Base-by-base conservation (phyloP, 163 green algal genomes). In the Prototheca wickerhamii region DNA sequence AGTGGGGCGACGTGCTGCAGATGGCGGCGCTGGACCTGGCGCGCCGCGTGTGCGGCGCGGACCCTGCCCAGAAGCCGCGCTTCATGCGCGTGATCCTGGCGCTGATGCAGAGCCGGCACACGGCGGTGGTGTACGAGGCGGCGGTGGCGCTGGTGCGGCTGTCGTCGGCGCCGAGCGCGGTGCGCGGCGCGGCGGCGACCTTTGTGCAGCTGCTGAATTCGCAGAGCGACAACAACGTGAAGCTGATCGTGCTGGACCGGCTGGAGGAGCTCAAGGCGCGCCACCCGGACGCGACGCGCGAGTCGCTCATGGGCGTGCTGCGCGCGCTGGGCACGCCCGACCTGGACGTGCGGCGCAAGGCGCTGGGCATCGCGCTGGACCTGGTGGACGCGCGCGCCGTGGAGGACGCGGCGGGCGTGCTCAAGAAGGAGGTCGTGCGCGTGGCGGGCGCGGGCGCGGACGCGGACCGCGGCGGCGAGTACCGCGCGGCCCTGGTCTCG, bases 211-310 rank as follows among this genome's bases (percentile, higher is more conserved):
- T 98, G 71, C 80, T 99, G 33, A 82, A 92, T 30, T 89, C 62
- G 31, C 86, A 96, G 70, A 89, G 71, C 42, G 94, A 99, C 85
- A 99, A 99, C 88, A 99, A 99, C 68, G 94, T 99, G 51, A 97
- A 97, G 85, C 83, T 99, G 31, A 98, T 99, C 70, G 90, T 99
- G 51, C 82, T 99, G 56, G 94, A 98, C 82, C 73, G 92, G 33
- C 76, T 99, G 55, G 68, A 86, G 65, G 89, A 95, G 80, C 84
- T 96, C 2, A 95, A 93, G 80, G 83, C 87, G 52, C 80, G 78
- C 68, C 88, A 91, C 72, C 60, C 60, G 20, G 81, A 90, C 46
- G 76, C 87, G 42, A 86, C 96, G 80, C 76, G 88, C 52, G 91
- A 97, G n/a, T 77, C 95, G 77, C 72, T 99, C 66, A 96, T 99